Base-by-base conservation (phyloP, 495 filamentous ascomycete species). In the Astrothelium macrocarpum region DNA sequence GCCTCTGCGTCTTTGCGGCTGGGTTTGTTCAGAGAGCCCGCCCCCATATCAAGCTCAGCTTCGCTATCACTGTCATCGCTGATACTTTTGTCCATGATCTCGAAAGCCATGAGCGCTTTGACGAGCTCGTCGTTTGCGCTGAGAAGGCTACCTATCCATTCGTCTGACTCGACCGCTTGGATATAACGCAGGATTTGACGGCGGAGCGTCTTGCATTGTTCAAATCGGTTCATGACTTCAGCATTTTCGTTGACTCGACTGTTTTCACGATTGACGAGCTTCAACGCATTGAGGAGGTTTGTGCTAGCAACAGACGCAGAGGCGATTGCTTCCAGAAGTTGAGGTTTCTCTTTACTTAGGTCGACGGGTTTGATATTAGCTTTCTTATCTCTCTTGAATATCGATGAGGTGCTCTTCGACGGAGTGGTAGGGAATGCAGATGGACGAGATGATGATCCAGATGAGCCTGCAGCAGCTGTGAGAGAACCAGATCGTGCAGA, bases 41-140 rank as follows among this genome's bases (percentile, higher is more conserved):
- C 29, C 1, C 32, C 53, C 23, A 60, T 18, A 56, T 77, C 20
- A 66, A 71, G 39, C 73, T 73, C 60, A 70, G 73, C 65, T 59
- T 97, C 95, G 59, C 90, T 96, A 71, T 99, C 95, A 68, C 90
- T 95, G 74, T 99, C 94, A 59, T 95, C 91, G 65, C 97, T 92
- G 64, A 97, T 87, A 65, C 94, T 96, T 67, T 94, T 91, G 72
- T 99, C 92, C 28, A 96, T 80, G 59, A 95, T 88, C 74, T 97
- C 94, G 71, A 90, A 99, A 0, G 91, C 87, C 84, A 94, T 95
- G 62, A 99, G 78, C 1, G 92, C 92, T n/a, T 84, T 87, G 53
- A 97, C 88, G 20, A 99, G 71, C 67, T 79, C 77, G 59, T 79
- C 77, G 65, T 79, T 79, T 28, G 77, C 77, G 59, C 71, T 77